Evolutionary conservation across 164 flowering plant genomes (phyloP).

Genomic region (Buxus sempervirens): DNA sequence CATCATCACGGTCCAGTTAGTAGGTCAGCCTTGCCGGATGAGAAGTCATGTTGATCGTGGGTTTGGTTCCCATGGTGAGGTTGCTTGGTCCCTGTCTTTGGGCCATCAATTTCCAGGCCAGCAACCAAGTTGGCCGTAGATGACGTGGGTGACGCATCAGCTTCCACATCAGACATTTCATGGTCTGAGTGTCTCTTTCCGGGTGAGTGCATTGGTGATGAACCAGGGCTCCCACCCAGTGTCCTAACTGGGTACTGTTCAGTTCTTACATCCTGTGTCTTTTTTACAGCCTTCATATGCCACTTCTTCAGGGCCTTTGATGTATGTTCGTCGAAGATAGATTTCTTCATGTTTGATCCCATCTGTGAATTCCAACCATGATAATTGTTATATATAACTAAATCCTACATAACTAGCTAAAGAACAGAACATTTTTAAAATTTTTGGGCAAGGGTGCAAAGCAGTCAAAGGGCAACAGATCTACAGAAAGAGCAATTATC

Average conservation of each 20-base stretch:
- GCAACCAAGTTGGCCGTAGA: conserved; percentile 22
- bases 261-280: conserved; percentile 35
- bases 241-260: conserved; percentile 19
- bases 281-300: conserved; percentile 63
- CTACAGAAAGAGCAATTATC: no score
- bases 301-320: conserved; percentile 77
- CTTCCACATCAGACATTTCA: conserved; percentile 30
- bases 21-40: conserved; percentile 14
- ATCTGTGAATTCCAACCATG: conserved; percentile 41
- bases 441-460: no score
- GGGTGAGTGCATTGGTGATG: conserved; percentile 30
- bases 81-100: conserved; percentile 10
- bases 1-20: conserved; percentile 7
- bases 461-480: no score
- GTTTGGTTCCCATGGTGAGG: neutral
- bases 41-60: conserved; percentile 16
- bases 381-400: neutral
- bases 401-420: neutral
- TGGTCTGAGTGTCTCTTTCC: conserved; percentile 21
- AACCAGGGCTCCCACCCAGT: conserved; percentile 38
- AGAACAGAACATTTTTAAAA: neutral
- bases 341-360: conserved; percentile 90
- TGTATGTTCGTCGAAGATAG: conserved; percentile 85
- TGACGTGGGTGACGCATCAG: conserved; percentile 12
- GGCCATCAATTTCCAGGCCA: conserved; percentile 8